Base-by-base conservation (phyloP, 2,329 filamentous ascomycete genomes). In the Talaromyces funiculosus region DNA sequence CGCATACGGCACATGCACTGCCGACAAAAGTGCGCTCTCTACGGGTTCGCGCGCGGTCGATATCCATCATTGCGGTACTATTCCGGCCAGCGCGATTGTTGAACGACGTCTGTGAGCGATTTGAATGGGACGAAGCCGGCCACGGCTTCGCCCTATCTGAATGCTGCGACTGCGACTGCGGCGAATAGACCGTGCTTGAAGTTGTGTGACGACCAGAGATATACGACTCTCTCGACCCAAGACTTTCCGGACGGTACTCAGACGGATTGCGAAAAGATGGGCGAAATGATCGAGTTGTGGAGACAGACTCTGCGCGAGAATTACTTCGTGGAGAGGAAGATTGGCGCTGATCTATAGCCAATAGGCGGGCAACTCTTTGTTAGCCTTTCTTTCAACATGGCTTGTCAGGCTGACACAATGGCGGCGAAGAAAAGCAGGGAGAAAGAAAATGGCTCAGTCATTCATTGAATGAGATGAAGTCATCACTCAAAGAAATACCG, bases 11-110 rank as follows among this genome's bases (percentile, higher is more conserved):
- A 77, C 94, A 99, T 78, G 95, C 90, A 73, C 87, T 92, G 49
- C 94, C 94, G 59, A 97, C 90, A 77, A 97, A 97, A 1, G 93
- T 99, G 72, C 94, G 85, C 77, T 97, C 93, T 71, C 92, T 84
- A 71, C 94, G 85, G 66, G 86, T 87, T 66, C 91, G 87, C 69
- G 84, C 87, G 70, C 90, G 84, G 70, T 96, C 91, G 57, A 88
- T 81, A 69, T 88, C 86, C 80, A 91, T 84, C 74, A 85, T 84
- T 69, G 84, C 84, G 59, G 85, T 82, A 79, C 87, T 86, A 66
- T 72, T 69, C 62, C 72, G 70, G 58, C 74, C 72, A 16, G 75
- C 69, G 59, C 72, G 67, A 56, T 73, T 72, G 62, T 74, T 73
- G 60, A 73, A 75, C 1, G 73, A 74, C 12, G 67, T 66, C 51